Conservation (phyloP, 495 filamentous ascomycete genomes). For the Copromyces sp. region DNA sequence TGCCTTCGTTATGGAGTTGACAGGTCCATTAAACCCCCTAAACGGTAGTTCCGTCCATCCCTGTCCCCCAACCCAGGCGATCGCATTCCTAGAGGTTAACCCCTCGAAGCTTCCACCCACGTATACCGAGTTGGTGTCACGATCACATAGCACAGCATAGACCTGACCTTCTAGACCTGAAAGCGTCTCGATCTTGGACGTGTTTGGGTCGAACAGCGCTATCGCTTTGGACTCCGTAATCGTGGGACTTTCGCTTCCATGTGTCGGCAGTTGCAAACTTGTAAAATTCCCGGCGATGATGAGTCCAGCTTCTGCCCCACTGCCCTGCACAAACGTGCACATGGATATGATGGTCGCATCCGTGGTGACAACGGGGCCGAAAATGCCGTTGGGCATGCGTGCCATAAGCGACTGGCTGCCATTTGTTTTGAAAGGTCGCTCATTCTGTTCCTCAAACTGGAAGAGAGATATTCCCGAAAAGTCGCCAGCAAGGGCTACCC, state of each 20-base stretch:
- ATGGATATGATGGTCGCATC: slow-evolving; percentile 79
- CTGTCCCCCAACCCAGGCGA: slow-evolving; percentile 63
- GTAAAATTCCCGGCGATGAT: slow-evolving; percentile 94
- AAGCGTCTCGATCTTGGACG: slow-evolving; percentile 56
- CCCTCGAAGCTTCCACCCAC: slow-evolving; percentile 79
- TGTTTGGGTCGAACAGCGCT: slow-evolving; percentile 66
- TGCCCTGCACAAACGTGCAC: slow-evolving; percentile 64
- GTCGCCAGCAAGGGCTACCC: slow-evolving; percentile 79
- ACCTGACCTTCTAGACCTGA: slow-evolving; percentile 74
- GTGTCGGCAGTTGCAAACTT: slow-evolving; percentile 43
- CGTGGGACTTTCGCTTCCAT: neutral
- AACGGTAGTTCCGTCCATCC: slow-evolving; percentile 86
- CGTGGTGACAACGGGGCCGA: slow-evolving; percentile 58
- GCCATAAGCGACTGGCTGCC: slow-evolving; percentile 74
- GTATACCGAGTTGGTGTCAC: slow-evolving; percentile 73
- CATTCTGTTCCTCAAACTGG: slow-evolving; percentile 68
- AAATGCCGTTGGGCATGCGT: slow-evolving; percentile 76
- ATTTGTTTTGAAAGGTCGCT: slow-evolving; percentile 55
- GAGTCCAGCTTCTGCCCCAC: slow-evolving; percentile 60
- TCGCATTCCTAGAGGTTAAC: slow-evolving; percentile 75
- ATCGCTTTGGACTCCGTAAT: slow-evolving; percentile 50
- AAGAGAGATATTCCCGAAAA: slow-evolving; percentile 89
- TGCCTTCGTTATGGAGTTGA: slow-evolving; percentile 72
- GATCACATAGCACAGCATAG: slow-evolving; percentile 71
- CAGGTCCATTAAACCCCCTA: slow-evolving; percentile 88